Conservation (phyloP, 2,329 filamentous ascomycete genomes). For the Zymoseptoria crescenta region DNA sequence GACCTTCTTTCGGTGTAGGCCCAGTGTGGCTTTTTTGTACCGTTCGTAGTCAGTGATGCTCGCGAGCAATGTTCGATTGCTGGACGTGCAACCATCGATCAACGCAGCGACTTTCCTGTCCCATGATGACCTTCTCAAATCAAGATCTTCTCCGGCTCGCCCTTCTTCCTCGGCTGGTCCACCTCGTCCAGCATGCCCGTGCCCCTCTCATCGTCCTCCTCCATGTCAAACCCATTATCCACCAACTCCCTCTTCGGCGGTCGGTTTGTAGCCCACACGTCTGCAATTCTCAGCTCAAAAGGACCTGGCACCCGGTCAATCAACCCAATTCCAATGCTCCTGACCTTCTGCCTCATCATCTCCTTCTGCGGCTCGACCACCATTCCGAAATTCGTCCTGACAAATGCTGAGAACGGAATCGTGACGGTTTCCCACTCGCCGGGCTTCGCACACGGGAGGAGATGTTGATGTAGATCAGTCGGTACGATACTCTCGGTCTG, state of each 20-base stretch:
- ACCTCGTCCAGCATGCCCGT: slow-evolving; percentile 27
- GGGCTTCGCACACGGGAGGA: slow-evolving; percentile 68
- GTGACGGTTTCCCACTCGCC: slow-evolving; percentile 94
- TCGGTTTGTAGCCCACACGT: slow-evolving; percentile 84
- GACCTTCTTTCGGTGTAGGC: no score
- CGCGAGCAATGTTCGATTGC: no score
- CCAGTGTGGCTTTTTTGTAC: no score
- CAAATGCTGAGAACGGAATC: slow-evolving; percentile 85
- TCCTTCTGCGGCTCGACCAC: slow-evolving; percentile 90
- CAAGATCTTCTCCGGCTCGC: slow-evolving; percentile 30
- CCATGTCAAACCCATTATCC: slow-evolving; percentile 26
- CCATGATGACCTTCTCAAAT: slow-evolving; percentile 18
- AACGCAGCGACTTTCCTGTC: no score
- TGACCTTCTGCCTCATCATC: slow-evolving; percentile 76
- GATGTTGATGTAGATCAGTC: slow-evolving; percentile 93
- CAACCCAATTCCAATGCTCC: slow-evolving; percentile 76
- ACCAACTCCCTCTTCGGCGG: slow-evolving; percentile 24
- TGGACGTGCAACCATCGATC: no score
- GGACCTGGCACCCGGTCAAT: slow-evolving; percentile 84
- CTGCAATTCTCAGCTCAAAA: slow-evolving; percentile 78
- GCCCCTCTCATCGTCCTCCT: slow-evolving; percentile 15
- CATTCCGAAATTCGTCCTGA: slow-evolving; percentile 85
- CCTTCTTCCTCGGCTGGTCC: slow-evolving; percentile 24
- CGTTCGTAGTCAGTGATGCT: no score
- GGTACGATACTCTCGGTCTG: slow-evolving; percentile 91